Percentiles rank a stretch among this genome's conserved stretches.
Evolutionary conservation across 140 eudicot genomes (phyloP).

Genomic region (Ambrosia hybrid): DNA sequence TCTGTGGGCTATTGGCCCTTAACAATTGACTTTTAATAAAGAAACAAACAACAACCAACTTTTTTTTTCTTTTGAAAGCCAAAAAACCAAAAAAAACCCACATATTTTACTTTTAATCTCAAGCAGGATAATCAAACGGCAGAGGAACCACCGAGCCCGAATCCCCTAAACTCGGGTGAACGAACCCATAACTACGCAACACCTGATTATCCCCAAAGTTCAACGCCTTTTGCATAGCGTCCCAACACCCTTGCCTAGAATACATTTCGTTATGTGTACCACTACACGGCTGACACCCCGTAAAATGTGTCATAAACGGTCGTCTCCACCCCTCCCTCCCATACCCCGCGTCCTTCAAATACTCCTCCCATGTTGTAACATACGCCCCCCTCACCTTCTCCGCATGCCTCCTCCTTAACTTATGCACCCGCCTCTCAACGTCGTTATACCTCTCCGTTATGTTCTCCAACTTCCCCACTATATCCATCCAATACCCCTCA

Average conservation of each 20-base stretch:
- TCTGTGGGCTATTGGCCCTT: too few relatives aligned
- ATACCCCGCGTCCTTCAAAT: conserved; percentile 24
- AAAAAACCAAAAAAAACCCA: too few relatives aligned
- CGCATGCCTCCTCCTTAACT: conserved; percentile 49
- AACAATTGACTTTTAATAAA: too few relatives aligned
- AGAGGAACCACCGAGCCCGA: conserved; percentile 13
- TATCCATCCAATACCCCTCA: conserved; percentile 56
- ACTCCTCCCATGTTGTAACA: conserved; percentile 23
- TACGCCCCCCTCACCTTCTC: conserved; percentile 46
- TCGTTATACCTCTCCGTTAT: conserved; percentile 32
- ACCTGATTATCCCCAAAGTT: conserved; percentile 57
- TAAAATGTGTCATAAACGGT: conserved; percentile 59
- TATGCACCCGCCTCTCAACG: conserved; percentile 25
- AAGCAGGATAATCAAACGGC: conserved; percentile 21
- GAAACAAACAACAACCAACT: too few relatives aligned
- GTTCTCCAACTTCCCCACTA: conserved; percentile 38
- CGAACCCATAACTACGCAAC: conserved; percentile 43
- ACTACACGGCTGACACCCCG: conserved; percentile 64
- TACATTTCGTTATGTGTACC: conserved; percentile 39
- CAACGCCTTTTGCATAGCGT: conserved; percentile 40
- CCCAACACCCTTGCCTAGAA: conserved; percentile 32
- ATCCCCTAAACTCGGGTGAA: conserved; percentile 23
- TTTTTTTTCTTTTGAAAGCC: too few relatives aligned
- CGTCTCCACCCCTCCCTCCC: conserved; percentile 34
- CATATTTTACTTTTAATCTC: not conserved